Base-by-base conservation (phyloP, 257 asterid genomes). In the Dorcoceras hygrometricum region DNA sequence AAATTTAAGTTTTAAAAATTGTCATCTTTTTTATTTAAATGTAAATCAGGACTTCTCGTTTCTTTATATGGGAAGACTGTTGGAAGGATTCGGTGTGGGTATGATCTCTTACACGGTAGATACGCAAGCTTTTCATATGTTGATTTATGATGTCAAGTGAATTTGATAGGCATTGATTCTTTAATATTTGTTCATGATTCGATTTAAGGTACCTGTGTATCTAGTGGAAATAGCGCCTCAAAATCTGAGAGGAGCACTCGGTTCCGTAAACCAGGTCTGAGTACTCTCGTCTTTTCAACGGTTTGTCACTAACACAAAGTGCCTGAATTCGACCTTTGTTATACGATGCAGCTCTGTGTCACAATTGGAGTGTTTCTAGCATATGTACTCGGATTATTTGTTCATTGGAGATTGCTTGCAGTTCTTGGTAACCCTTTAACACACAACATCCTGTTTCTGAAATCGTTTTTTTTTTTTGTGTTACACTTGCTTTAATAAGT, bases 311-410 rank as follows among this genome's bases (percentile, higher is more conserved):
- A n/a, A 55, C 26, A 53, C 56, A 57, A 29, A 23, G 39, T 63
- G 67, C 59, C 71, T 67, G 29, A 70, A 56, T 18, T 76, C 68
- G 29, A 34, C 51, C 36, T 57, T 18, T 39, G 25, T 55, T 62
- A 23, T 43, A 22, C 63, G 50, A 39, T 39, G 50, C 68, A 92
- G 98, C 96, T 92, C 61, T 82, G 97, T 62, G 95, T 92, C 56
- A 92, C 98, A 1, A 79, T 90, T 53, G 98, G 98, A 76, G 85
- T 92, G 57, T 60, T 92, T 94, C 81, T 92, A 58, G 67, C 97
- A 0, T 92, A 92, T 79, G 71, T 92, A 76, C 77, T 92, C 60
- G 98, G 97, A 32, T 81, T 89, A 62, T 92, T 92, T 70, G 84
- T 79, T 32, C 70, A 74, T 61, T 92, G 98, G 98, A 87, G 98